These are phyloP conservation scores for Aspergillus sp. DNA, from an alignment of 2,329 filamentous ascomycete species.

Conservation along the genomic window DNA sequence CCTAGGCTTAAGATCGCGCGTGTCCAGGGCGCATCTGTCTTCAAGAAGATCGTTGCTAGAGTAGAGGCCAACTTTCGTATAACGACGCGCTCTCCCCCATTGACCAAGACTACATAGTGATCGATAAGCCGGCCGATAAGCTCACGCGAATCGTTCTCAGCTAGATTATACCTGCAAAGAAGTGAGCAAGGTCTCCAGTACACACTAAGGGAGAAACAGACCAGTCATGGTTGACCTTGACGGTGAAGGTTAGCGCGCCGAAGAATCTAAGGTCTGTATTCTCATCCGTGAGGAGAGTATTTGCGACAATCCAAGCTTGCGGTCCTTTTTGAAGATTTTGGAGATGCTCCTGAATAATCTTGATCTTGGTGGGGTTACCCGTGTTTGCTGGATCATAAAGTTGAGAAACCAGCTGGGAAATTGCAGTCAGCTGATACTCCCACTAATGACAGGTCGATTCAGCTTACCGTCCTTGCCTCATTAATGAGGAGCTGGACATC, in stretches of 20 bases:
- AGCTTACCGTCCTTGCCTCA: slow-evolving; percentile 30
- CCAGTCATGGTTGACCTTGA: slow-evolving; percentile 94
- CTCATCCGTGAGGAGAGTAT: slow-evolving; percentile 67
- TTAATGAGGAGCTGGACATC: slow-evolving; percentile 28
- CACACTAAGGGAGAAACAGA: slow-evolving; percentile 37
- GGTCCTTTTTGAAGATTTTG: slow-evolving; percentile 76
- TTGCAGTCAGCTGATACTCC: slow-evolving; percentile 5
- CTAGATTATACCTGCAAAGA: slow-evolving; percentile 36
- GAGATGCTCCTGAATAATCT: slow-evolving; percentile 68
- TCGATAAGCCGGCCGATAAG: slow-evolving; percentile 44
- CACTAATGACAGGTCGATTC: background rate
- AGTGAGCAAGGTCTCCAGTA: background rate
- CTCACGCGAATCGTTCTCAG: slow-evolving; percentile 31
- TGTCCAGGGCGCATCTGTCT: slow-evolving; percentile 40
- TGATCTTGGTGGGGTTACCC: slow-evolving; percentile 43
- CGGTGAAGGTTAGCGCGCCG: slow-evolving; percentile 85
- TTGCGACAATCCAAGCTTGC: slow-evolving; percentile 82
- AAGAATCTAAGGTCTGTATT: slow-evolving; percentile 85
- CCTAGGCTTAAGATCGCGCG: slow-evolving; percentile 37
- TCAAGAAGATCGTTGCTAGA: slow-evolving; percentile 45
- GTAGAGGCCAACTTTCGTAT: slow-evolving; percentile 49
- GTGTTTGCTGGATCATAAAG: slow-evolving; percentile 47
- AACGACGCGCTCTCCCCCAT: slow-evolving; percentile 40
- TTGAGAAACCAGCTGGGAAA: slow-evolving; percentile 38
- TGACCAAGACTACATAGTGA: slow-evolving; percentile 43